Conservation (phyloP, 73 alveolate species). For the Paramecium octaurelia region DNA sequence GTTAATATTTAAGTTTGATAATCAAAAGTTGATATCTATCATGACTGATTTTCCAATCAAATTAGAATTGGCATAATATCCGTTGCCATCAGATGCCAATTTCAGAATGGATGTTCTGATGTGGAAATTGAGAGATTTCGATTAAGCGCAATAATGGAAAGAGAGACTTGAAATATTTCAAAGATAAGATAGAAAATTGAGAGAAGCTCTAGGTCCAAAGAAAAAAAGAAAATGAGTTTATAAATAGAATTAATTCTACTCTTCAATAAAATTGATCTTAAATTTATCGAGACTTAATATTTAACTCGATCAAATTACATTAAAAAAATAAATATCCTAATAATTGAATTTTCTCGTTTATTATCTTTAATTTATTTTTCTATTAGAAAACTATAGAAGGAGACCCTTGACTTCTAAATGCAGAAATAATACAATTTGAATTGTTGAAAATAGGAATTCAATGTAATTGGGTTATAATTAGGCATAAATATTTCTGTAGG, state of each 20-base stretch:
- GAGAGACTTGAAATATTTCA: conserved; percentile 43
- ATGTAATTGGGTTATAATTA: too few species aligned
- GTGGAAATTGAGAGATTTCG: conserved; percentile 49
- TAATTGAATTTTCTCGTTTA: too few species aligned
- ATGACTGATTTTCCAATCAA: conserved; percentile 49
- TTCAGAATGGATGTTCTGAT: conserved; percentile 55
- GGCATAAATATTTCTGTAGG: background rate
- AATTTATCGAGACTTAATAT: background rate
- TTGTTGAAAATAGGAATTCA: too few species aligned
- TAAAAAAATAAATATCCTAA: too few species aligned
- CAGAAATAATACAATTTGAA: background rate
- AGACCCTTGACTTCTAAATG: background rate
- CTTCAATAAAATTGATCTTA: background rate
- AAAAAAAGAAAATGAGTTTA: background rate
- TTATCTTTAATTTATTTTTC: too few species aligned
- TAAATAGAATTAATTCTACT: background rate
- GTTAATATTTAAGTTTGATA: background rate
- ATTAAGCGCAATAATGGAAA: conserved; percentile 41
- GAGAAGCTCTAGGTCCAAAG: conserved; percentile 30
- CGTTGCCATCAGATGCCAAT: conserved; percentile 65
- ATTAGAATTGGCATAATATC: conserved; percentile 41
- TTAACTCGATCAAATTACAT: too few species aligned
- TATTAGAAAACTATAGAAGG: too few species aligned
- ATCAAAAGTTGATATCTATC: background rate
- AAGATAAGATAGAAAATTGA: conserved; percentile 56